phyloP scores from a whole-genome alignment of 75 land plant species.

The Sequoiadendron giganteum region DNA sequence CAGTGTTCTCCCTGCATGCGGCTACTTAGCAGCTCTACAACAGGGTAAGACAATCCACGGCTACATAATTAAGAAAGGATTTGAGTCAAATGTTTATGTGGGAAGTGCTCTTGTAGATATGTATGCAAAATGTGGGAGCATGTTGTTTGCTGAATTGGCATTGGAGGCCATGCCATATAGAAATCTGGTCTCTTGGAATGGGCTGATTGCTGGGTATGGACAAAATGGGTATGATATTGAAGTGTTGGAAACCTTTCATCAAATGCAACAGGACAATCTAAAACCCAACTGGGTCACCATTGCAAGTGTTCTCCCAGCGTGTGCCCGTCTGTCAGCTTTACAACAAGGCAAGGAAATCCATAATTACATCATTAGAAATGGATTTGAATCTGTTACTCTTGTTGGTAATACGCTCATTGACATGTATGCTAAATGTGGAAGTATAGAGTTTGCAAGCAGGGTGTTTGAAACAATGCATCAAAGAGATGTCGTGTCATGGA shows the following conservation, averaged over 20 bases:
- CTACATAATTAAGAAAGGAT: background rate
- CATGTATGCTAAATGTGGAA: conserved; percentile 54
- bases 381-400: conserved; percentile 21
- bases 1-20: conserved; percentile 19
- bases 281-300: conserved; percentile 37
- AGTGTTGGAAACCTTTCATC: conserved; percentile 18
- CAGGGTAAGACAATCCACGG: conserved; percentile 15
- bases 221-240: background rate
- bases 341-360: conserved; percentile 37
- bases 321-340: conserved; percentile 19
- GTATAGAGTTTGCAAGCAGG: conserved; percentile 6
- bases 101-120: conserved; percentile 23
- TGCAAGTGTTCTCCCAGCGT: conserved; percentile 32
- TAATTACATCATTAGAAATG: conserved; percentile 15
- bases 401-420: conserved; percentile 47
- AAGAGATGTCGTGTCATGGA: conserved; percentile 44
- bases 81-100: conserved; percentile 13
- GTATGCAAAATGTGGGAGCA: conserved; percentile 37
- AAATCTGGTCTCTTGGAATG: conserved; percentile 54
- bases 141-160: conserved; percentile 12
- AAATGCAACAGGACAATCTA: conserved; percentile 35
- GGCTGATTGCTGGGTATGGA: conserved; percentile 37
- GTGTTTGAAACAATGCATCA: conserved; percentile 19
- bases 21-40: conserved; percentile 5
- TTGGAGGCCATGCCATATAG: conserved; percentile 20